Evolutionary conservation across 2,329 filamentous ascomycete species (phyloP).

Genomic region (Hypomyces perniciosus): DNA sequence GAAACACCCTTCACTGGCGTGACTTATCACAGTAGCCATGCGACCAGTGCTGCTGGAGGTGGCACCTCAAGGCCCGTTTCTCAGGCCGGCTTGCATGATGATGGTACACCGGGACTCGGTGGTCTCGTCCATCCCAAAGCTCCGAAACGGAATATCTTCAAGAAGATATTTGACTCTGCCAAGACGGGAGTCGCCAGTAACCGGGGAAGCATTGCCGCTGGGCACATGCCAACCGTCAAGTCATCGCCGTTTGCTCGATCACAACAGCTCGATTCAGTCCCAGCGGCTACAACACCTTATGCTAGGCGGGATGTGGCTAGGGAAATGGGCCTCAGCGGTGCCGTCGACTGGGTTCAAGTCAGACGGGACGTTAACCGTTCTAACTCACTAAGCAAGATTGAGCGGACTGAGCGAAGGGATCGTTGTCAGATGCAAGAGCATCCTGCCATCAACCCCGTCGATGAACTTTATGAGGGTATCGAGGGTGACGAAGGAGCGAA

Average conservation of each 20-base stretch:
- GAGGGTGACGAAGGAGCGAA: constrained; percentile 88
- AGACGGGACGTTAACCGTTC: constrained; percentile 92
- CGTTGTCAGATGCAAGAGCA: constrained; percentile 93
- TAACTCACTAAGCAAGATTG: constrained; percentile 85
- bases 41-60: constrained; percentile 38
- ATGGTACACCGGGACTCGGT: constrained; percentile 65
- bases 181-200: constrained; percentile 91
- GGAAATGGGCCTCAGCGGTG: constrained; percentile 62
- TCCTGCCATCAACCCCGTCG: constrained; percentile 79
- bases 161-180: constrained; percentile 88
- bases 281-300: constrained; percentile 40
- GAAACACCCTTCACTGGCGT: constrained; percentile 67
- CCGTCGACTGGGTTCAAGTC: constrained; percentile 93
- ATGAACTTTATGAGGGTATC: constrained; percentile 76
- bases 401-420: constrained; percentile 77
- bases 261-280: constrained; percentile 31
- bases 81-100: constrained; percentile 59
- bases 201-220: constrained; percentile 71
- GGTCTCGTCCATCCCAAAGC: constrained; percentile 71
- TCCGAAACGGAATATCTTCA: constrained; percentile 86
- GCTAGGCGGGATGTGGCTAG: constrained; percentile 48
- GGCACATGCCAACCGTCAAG: constrained; percentile 35
- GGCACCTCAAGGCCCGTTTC: constrained; percentile 52
- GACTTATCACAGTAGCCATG: constrained; percentile 89
- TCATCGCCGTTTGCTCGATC: constrained; percentile 39